Base-by-base conservation (phyloP, 345 rosid species). In the Aquilaria yunnanensis region DNA sequence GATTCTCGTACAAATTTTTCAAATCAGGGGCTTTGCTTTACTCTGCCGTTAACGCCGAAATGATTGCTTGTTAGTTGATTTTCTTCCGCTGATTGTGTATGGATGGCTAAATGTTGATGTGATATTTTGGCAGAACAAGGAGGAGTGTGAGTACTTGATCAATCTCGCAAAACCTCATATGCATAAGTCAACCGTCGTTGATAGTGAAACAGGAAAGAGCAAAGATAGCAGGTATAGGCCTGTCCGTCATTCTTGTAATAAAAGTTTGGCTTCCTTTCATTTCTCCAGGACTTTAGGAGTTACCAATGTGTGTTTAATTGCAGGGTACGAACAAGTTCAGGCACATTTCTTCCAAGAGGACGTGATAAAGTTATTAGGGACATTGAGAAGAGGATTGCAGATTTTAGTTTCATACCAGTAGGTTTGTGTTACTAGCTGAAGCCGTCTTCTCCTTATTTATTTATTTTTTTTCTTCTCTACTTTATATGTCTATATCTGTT, bases 241-340 rank as follows among this genome's bases (percentile, higher is more conserved):
- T 14, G 49, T 16, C 59, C 55, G 13, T 2, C 43, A 14, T 33
- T 31, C 4, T 47, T 47, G 43, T 37, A 51, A 41, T 56, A 16
- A 29, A 47, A 46, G 29, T 3, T 10, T 68, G 47, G 37, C 23
- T 34, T 47, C 47, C 12, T 67, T 70, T 51, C n/a, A 10, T 47
- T 12, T 45, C 12, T 57, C 31, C 37, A 57, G 12, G 41, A 54
- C 9, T 57, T 33, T 54, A 4, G 43, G 43, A 37, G 43, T 37
- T 37, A 9, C 8, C 2, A 37, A 37, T 37, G 54, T 31, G 56
- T 46, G 37, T 56, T 47, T 29, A 13, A 58, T 14, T 73, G 60
- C 77, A 94, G 97, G 78, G 99, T 90, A 49, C 84, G 97, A 14
- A 90, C 97, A 14, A 90, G 96, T 75, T 88, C 92, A 33, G 96